These are phyloP conservation scores for Mytilinidion resinicola DNA, from an alignment of 495 filamentous ascomycete species.

Conservation along the genomic window DNA sequence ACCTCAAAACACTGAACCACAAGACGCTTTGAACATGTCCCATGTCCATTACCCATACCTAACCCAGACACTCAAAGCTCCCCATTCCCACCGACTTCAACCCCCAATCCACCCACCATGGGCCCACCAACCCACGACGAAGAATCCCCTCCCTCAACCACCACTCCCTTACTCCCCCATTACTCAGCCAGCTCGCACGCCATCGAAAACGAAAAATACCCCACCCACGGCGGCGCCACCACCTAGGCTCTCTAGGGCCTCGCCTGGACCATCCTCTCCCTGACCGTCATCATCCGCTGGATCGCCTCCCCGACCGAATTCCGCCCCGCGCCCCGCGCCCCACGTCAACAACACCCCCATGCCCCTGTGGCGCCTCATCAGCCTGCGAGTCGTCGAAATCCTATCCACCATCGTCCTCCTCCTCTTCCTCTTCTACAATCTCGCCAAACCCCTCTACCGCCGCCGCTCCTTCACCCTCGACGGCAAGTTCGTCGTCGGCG, in stretches of 20 bases:
- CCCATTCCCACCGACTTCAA: too few species aligned
- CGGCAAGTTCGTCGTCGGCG: background rate
- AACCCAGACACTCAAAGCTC: too few species aligned
- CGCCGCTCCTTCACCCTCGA: background rate
- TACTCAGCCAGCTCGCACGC: background rate
- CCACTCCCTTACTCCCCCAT: background rate
- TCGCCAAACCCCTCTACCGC: background rate
- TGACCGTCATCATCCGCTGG: background rate
- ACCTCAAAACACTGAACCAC: too few species aligned
- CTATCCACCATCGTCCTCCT: background rate
- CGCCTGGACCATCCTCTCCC: background rate
- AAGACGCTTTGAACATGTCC: too few species aligned
- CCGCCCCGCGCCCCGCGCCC: background rate
- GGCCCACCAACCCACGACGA: background rate
- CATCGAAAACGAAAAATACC: background rate
- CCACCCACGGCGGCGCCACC: background rate
- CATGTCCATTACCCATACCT: too few species aligned
- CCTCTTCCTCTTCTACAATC: background rate
- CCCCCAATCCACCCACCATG: background rate
- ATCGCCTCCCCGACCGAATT: background rate
- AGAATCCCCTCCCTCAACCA: background rate
- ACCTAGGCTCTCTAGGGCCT: background rate
- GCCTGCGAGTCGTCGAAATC: background rate
- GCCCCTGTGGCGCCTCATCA: background rate
- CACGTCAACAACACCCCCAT: background rate